Evolutionary conservation across 176 grass and related monocot genomes (phyloP), one percentile per base, ranked within the genome.

Genomic region (Triticum timopheevii): DNA sequence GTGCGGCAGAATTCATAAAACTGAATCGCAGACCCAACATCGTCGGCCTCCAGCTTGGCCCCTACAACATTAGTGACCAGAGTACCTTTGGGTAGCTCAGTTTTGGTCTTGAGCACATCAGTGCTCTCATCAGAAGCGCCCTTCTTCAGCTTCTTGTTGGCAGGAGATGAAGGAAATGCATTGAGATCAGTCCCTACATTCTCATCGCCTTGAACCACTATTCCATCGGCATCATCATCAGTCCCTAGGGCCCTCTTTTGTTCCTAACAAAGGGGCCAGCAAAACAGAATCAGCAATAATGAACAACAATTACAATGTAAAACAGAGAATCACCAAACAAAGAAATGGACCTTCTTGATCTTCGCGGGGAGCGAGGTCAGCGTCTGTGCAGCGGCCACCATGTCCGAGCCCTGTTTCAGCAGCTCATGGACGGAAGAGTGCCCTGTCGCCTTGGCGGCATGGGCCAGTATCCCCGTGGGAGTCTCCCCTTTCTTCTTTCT

Each of bases 401-500:
- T 82, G 1, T 95, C 88, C 65, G 52, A 47, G 42, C 93, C 88
- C 19, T 84, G 90, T 22, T 69, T 71, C 52, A 98, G 78, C 82
- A 98, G 82, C 36, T 98, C 88, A 83, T 78, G 90, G 63, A 98
- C 96, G 22, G 96, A 98, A 49, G 47, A 20, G 74, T 77, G 74
- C 27, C 79, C 97, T 3, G 94, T 92, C 65, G 97, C 94, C 85
- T 98, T 98, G 35, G 93, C 97, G 3, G 91, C 72, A 47, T 96
- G 94, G 56, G 93, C 83, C 73, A 98, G 79, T 47, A 98, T 96
- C 6, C 97, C 97, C 10, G 97, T 96, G 7, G 94, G 97, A 35
- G 45, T 63, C 77, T 96, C 76, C 10, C 97, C 97, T 24, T 87
- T 98, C 85, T 91, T 98, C 87, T 98, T 98, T 76, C 96, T 98